Base-by-base conservation (phyloP, 2,329 filamentous ascomycete genomes). In the Stylonectria norvegica region DNA sequence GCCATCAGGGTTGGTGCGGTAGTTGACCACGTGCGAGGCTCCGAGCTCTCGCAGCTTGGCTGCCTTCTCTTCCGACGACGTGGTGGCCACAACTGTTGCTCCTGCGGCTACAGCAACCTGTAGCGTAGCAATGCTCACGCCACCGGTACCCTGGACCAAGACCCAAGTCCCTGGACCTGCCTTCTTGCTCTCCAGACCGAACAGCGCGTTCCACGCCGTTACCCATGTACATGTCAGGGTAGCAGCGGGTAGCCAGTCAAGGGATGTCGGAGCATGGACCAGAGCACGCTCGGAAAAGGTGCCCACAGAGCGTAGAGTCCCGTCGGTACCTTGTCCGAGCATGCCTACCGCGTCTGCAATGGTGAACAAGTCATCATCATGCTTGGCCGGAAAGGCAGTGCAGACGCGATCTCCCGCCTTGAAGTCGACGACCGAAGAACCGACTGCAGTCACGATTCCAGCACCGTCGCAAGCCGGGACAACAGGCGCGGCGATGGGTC, bases 1-100 rank as follows among this genome's bases (percentile, higher is more conserved):
- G 4, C 35, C 35, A 34, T 77, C 70, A 0, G 73, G 62, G 7
- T 69, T 69, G 0, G 59, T 68, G 41, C 71, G 75, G 60, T 85
- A 86, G 61, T 85, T 84, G 57, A 85, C 69, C 2, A 75, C 64
- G 31, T 77, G 67, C 38, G 72, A 68, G 0, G 78, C 81, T 3
- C 82, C 81, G 5, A 83, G 67, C 16, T 69, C 59, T 45, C 69
- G 72, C 14, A 82, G 67, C 20, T 65, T 66, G 34, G 72, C 57
- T 0, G 71, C 71, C 58, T 83, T 83, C 5, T 65, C 63, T 7
- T 75, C 67, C 0, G 72, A 75, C 0, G 74, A 79, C 0, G 76
- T 81, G 0, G 79, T 83, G 1, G 81, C 69, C 27, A 85, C 76
- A 2, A 81, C 72, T 2, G 47, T 70, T 7, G 74, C 72, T 3